A percentile compares a stretch with the other conserved stretches of the same genome.
These are phyloP conservation scores for Penicillium sp. DNA, from an alignment of 2,329 filamentous ascomycete species.

Conservation along the genomic window DNA sequence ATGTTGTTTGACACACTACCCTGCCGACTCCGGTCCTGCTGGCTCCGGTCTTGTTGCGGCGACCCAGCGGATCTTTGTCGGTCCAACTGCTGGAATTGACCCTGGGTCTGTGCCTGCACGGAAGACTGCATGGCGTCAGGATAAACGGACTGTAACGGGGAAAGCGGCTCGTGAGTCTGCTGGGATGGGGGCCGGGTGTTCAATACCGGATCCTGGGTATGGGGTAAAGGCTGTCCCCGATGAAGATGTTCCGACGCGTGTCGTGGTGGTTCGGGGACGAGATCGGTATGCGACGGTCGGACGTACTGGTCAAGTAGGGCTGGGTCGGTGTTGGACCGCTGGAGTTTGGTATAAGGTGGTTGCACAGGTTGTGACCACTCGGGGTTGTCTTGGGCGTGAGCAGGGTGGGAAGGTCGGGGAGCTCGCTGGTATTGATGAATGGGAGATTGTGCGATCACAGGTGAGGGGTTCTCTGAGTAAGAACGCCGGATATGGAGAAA, in stretches of 20 bases:
- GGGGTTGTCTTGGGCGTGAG: conserved; percentile 11
- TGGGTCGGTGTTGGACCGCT: conserved; percentile 30
- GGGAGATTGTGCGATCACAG: conserved; percentile 8
- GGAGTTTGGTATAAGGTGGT: conserved; percentile 17
- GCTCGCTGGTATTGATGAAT: conserved; percentile 18
- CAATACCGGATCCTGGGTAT: conserved; percentile 21
- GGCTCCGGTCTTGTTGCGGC: not conserved
- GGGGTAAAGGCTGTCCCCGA: conserved; percentile 5
- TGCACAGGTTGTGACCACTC: conserved; percentile 21
- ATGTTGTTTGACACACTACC: conserved; percentile 24
- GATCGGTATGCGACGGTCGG: conserved; percentile 24
- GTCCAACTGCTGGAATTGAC: conserved; percentile 6
- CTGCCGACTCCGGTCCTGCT: conserved; percentile 20
- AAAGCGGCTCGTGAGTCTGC: conserved; percentile 21
- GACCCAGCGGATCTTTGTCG: conserved; percentile 14
- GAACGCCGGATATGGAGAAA: not conserved
- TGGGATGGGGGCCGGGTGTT: conserved; percentile 22
- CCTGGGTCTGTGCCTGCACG: conserved; percentile 11
- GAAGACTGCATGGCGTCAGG: conserved; percentile 27
- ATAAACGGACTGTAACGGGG: conserved; percentile 13
- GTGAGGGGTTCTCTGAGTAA: conserved; percentile 13
- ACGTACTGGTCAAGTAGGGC: conserved; percentile 20
- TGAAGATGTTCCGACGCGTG: conserved; percentile 5
- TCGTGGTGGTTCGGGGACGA: conserved; percentile 11
- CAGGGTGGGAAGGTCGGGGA: conserved; percentile 16